Percentiles rank a stretch among this genome's conserved stretches.
These are phyloP conservation scores for Saitozyma sp. DNA, from an alignment of 768 basidiomycete genomes.

Conservation along the genomic window DNA sequence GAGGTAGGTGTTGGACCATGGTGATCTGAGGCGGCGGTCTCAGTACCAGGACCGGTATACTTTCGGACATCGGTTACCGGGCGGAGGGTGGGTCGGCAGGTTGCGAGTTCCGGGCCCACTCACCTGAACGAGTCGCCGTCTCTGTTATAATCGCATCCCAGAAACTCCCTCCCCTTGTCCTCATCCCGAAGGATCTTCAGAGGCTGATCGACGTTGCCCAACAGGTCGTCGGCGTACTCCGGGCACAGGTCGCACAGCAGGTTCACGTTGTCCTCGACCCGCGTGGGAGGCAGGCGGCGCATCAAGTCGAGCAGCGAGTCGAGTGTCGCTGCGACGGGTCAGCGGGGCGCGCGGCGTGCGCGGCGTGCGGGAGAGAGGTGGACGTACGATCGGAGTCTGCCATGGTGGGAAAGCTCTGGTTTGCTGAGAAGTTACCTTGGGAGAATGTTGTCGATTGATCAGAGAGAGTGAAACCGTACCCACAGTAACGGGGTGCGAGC, in stretches of 20 bases:
- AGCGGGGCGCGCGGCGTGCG: not conserved
- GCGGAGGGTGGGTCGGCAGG: not conserved
- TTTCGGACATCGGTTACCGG: too few species aligned
- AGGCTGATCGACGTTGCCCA: slow-evolving; percentile 93
- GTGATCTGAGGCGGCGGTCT: slow-evolving; percentile 65
- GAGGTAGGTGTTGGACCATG: slow-evolving; percentile 97
- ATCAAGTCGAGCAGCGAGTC: slow-evolving; percentile 95
- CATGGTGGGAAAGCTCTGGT: not conserved
- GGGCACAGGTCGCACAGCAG: slow-evolving; percentile 79
- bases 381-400: slow-evolving; percentile 8
- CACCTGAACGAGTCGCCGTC: slow-evolving; percentile 89
- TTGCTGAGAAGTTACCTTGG: too few species aligned
- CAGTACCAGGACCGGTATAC: not conserved
- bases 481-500: too few species aligned
- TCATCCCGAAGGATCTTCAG: slow-evolving; percentile 74
- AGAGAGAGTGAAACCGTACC: too few species aligned
- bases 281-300: slow-evolving; percentile 89
- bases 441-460: too few species aligned
- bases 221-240: slow-evolving; percentile 90
- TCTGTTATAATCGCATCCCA: slow-evolving; percentile 89
- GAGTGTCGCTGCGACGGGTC: slow-evolving; percentile 27
- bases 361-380: not conserved
- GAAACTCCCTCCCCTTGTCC: slow-evolving; percentile 77
- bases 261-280: slow-evolving; percentile 81
- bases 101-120: slow-evolving; percentile 33